Base-by-base conservation (phyloP, 2,329 filamentous ascomycete species). In the Cladosporium sp. region DNA sequence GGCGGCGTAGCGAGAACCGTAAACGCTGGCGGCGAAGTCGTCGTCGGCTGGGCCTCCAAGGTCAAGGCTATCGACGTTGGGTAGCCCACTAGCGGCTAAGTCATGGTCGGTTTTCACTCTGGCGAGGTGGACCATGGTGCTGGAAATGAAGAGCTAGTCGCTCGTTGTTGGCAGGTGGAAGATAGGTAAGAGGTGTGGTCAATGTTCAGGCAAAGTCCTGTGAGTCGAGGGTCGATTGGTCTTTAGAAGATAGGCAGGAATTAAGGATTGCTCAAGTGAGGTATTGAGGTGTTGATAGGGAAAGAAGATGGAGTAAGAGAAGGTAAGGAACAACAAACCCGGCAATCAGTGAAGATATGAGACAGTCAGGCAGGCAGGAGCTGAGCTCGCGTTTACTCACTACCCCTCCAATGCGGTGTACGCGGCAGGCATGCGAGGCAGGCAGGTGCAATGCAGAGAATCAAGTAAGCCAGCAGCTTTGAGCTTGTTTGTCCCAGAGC, bases 1-100 rank as follows among this genome's bases (percentile, higher is more conserved):
- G 27, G 80, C 79, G 18, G 92, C 92, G 66, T 89, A 96, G 56
- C 78, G 82, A 55, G 86, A 91, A 64, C 91, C 92, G 66, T 96
- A 97, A 62, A 96, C 88, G 56, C 84, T 90, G 35, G 86, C 84
- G 48, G 83, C 86, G 72, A 84, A 85, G 64, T 76, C 72, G 65
- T 77, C 71, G 70, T 79, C 56, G 60, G 67, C 62, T 53, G 72
- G 60, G 35, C 69, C 62, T 27, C 71, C 69, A 47, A 81, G 64
- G 7, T 69, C 61, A 51, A 80, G 60, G 22, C 73, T 72, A 20
- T 76, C 68, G 46, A 80, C 58, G 19, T 70, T 70, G 12, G 72
- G 69, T 27, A 71, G 58, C 52, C 72, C 59, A 50, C 73, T 65
- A 38, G 67, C 63, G 9, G 52, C 42, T 43, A 61, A 40, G n/a